Conservation (phyloP, 495 filamentous ascomycete genomes). For the Hypoxylon fuscum region DNA sequence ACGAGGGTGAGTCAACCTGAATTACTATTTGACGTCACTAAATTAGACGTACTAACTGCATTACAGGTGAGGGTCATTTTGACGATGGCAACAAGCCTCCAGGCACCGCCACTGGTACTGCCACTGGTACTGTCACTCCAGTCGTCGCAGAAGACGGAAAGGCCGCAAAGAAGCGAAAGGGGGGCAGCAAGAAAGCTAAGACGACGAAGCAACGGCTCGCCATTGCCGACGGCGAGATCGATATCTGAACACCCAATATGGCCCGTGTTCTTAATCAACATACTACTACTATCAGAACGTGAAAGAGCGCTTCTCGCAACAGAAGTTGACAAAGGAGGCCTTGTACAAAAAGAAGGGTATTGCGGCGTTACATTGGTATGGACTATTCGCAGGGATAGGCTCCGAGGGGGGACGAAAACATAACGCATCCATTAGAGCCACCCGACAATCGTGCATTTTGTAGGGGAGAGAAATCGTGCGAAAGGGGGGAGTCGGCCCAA, state of each 20-base stretch:
- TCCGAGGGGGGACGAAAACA: slow-evolving; percentile 17
- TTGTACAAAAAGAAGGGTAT: slow-evolving; percentile 38
- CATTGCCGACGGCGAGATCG: slow-evolving; percentile 80
- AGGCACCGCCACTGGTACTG: slow-evolving; percentile 83
- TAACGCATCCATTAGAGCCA: slow-evolving; percentile 29
- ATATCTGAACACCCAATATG: slow-evolving; percentile 37
- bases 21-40: neutral
- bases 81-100: slow-evolving; percentile 85
- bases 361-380: slow-evolving; percentile 29
- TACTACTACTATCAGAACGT: slow-evolving; percentile 3
- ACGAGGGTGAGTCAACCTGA: slow-evolving; percentile 77
- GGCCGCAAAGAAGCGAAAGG: slow-evolving; percentile 58
- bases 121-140: slow-evolving; percentile 85
- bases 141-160: slow-evolving; percentile 63
- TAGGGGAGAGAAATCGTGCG: neutral
- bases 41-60: slow-evolving; percentile 24
- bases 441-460: slow-evolving; percentile 28
- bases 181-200: slow-evolving; percentile 86
- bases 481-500: slow-evolving; percentile 5
- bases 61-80: slow-evolving; percentile 89
- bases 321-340: slow-evolving; percentile 5
- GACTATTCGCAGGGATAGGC: slow-evolving; percentile 15
- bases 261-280: neutral
- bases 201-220: slow-evolving; percentile 88
- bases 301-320: neutral